Conservation (phyloP, 306 rosid genomes). For the barrel medic (Medicago truncatula) region DNA sequence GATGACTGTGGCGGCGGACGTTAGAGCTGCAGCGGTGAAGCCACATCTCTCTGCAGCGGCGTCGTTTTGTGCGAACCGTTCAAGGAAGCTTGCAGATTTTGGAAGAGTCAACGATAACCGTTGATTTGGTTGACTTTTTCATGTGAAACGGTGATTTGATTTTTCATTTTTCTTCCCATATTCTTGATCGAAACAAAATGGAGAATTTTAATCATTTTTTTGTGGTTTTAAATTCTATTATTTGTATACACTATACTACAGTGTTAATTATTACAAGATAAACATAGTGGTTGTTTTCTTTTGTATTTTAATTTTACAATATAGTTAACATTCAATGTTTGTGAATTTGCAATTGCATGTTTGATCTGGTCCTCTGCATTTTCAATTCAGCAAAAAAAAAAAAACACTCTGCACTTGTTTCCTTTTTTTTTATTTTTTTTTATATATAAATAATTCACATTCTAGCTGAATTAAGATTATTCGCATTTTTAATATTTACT, state of each 20-base stretch:
- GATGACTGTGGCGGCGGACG: constrained; percentile 49
- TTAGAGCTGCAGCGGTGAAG: constrained; percentile 53
- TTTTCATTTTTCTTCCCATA: constrained; percentile 5
- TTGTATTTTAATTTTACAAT: constrained; percentile 6
- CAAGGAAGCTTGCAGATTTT: constrained; percentile 85
- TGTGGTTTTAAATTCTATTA: background rate
- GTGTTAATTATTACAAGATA: constrained; percentile 36
- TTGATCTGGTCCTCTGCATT: background rate
- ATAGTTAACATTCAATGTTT: constrained; percentile 34
- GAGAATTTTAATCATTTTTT: background rate
- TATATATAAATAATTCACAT: background rate
- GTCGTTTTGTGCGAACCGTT: constrained; percentile 80
- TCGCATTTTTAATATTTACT: constrained; percentile 7
- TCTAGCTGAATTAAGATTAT: background rate
- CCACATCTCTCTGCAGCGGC: constrained; percentile 69
- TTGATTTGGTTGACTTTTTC: constrained; percentile 57
- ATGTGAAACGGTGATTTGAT: constrained; percentile 30
- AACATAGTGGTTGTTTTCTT: constrained; percentile 22
- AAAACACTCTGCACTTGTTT: background rate
- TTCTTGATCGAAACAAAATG: constrained; percentile 8
- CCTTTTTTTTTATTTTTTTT: too few species aligned
- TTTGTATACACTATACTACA: constrained; percentile 46
- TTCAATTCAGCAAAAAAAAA: too few species aligned
- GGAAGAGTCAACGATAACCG: constrained; percentile 80
- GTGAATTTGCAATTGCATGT: constrained; percentile 16